Evolutionary conservation across 2,329 filamentous ascomycete species (phyloP).

Genomic region (Stemphylium beticola): DNA sequence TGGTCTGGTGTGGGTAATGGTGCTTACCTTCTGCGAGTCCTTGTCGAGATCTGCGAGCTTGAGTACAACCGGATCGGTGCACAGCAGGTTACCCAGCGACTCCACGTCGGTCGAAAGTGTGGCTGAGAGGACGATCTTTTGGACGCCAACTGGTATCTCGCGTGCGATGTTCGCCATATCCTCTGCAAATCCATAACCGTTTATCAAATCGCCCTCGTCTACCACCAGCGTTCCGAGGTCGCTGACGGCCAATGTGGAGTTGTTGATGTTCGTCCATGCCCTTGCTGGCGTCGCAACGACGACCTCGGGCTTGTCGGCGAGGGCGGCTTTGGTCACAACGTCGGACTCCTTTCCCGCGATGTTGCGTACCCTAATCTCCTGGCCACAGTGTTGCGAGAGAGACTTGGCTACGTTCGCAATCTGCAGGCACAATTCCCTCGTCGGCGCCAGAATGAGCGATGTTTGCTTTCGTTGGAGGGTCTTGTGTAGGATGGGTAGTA

Average conservation of each 20-base stretch:
- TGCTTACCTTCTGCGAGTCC: constrained; percentile 65
- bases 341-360: constrained; percentile 90
- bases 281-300: constrained; percentile 90
- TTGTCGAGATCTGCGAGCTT: constrained; percentile 84
- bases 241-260: constrained; percentile 71
- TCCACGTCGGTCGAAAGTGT: constrained; percentile 90
- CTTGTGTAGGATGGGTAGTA: constrained; percentile 84
- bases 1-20: too few relatives aligned
- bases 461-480: constrained; percentile 81
- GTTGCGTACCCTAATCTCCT: constrained; percentile 82
- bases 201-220: constrained; percentile 91
- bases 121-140: constrained; percentile 92
- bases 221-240: constrained; percentile 76
- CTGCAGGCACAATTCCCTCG: constrained; percentile 91
- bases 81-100: constrained; percentile 83
- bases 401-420: constrained; percentile 79
- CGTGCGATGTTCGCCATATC: constrained; percentile 82
- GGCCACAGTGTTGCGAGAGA: constrained; percentile 82
- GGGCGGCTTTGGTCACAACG: constrained; percentile 82
- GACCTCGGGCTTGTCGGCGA: constrained; percentile 85
- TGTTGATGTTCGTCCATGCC: constrained; percentile 78
- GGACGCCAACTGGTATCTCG: constrained; percentile 80
- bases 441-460: constrained; percentile 90
- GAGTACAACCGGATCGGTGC: constrained; percentile 77
- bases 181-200: constrained; percentile 93